Evolutionary conservation across 2,329 filamentous ascomycete species (phyloP), one percentile per base, ranked within the genome.

Genomic region (Hypoxylon sp.): DNA sequence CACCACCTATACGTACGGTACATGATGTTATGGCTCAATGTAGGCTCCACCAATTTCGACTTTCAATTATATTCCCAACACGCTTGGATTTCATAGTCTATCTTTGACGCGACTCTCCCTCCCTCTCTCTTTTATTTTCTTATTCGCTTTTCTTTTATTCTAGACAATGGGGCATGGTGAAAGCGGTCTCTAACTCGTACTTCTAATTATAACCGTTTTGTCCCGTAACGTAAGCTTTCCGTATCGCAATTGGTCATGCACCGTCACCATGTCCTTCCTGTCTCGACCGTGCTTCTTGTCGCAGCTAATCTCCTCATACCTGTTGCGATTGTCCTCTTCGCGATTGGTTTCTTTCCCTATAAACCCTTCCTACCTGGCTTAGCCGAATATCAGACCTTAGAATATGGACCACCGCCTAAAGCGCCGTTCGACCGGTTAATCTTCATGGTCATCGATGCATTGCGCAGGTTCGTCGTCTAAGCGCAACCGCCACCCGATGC

Each of bases 381-480:
- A 51, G 94, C 96, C 9, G 83, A 87, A 70, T 92, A 90, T 80
- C 86, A 88, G 69, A 76, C 86, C 54, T 78, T 87, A 29, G 81
- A 84, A 51, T 85, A 87, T 82, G 89, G 84, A 19, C 76, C 81
- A 51, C 85, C 85, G 5, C 90, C 92, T 2, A 81, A 85, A 53
- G 87, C 92, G 35, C 90, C 92, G 0, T 99, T 99, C 79, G 90
- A 98, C 80, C 94, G 91, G 76, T 84, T 98, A 59, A 85, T 99
- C 59, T 98, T 99, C 80, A 98, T 99, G 95, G 94, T 99, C 5
- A 92, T 99, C 29, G 96, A 99, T 86, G 95, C 96, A 24, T 81
- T 99, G 79, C 88, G 94, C 80, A 97, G 93, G 92, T 94, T 85
- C 66, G 78, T 60, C 52, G 52, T 33, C 48, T 46, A 29, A 19